Percentiles rank a stretch among this genome's conserved stretches.
Conservation (phyloP, 164 flowering plant species). For the Umbilicus rupestris region DNA sequence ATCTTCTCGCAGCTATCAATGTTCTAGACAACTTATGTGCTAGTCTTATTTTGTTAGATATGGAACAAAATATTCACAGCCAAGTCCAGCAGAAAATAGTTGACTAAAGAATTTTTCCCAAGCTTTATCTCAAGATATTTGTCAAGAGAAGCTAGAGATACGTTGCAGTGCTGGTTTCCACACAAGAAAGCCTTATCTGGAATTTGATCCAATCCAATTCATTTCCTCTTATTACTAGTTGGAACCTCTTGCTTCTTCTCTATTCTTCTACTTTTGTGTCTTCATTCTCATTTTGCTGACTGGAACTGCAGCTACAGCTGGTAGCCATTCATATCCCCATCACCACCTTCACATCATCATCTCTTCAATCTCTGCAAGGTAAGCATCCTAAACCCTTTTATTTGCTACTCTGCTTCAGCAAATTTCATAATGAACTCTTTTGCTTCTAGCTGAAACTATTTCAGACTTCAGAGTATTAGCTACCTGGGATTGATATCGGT, state of each 20-base stretch:
- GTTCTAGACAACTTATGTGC: not conserved
- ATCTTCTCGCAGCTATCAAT: not conserved
- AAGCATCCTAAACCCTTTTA: too few relatives aligned
- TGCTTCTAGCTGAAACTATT: too few relatives aligned
- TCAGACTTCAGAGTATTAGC: too few relatives aligned
- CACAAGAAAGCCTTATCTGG: not conserved
- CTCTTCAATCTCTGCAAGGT: not conserved
- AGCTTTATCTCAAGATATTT: not conserved
- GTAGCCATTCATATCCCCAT: not conserved
- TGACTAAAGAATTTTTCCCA: not conserved
- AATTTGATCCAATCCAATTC: not conserved
- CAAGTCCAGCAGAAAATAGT: not conserved
- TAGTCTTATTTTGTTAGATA: not conserved
- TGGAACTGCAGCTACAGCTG: not conserved
- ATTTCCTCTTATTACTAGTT: not conserved
- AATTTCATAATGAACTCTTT: too few relatives aligned
- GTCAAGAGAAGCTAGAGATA: not conserved
- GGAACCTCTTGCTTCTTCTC: not conserved
- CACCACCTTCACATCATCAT: not conserved
- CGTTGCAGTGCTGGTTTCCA: slow-evolving; percentile 1
- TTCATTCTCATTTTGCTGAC: not conserved
- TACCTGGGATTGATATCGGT: too few relatives aligned
- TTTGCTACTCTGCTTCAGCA: too few relatives aligned
- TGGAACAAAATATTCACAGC: not conserved
- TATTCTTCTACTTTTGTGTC: not conserved